Evolutionary conservation across 2,329 filamentous ascomycete species (phyloP).

Genomic region (Fusarium nematophilum): DNA sequence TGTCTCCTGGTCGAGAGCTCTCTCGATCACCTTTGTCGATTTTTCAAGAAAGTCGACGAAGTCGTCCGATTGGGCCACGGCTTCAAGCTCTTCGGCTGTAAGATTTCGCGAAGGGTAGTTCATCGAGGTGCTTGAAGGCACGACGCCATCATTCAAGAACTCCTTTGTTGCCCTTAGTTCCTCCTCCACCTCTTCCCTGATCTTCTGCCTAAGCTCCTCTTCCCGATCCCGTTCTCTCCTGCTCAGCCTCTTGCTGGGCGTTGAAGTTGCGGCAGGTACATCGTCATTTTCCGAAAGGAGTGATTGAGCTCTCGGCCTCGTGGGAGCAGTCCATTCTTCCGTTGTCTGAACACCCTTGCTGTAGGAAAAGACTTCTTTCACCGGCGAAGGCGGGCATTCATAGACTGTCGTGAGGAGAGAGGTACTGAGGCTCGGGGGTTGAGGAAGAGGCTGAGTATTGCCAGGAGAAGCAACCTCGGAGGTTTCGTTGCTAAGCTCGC

Average conservation of each 20-base stretch:
- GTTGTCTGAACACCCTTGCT: conserved; percentile 96
- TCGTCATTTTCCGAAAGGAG: conserved; percentile 71
- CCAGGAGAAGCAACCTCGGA: conserved; percentile 68
- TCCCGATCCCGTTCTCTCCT: conserved; percentile 84
- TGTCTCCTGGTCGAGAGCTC: conserved; percentile 87
- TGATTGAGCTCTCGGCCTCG: conserved; percentile 57
- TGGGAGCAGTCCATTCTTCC: conserved; percentile 74
- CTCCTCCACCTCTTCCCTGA: conserved; percentile 91
- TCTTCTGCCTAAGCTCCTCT: conserved; percentile 86
- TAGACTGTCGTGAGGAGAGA: conserved; percentile 80
- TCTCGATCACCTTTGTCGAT: conserved; percentile 96
- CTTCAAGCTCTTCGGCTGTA: conserved; percentile 85
- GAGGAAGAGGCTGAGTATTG: conserved; percentile 55
- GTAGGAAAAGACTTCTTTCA: conserved; percentile 91
- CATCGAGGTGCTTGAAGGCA: conserved; percentile 42
- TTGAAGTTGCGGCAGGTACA: conserved; percentile 63
- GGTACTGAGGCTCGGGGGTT: conserved; percentile 78
- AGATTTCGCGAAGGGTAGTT: conserved; percentile 85
- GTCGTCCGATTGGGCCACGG: conserved; percentile 90
- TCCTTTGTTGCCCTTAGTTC: conserved; percentile 82
- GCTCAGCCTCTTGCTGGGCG: conserved; percentile 79
- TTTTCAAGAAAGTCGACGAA: conserved; percentile 96
- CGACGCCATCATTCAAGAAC: conserved; percentile 60
- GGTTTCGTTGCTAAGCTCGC: conserved; percentile 81
- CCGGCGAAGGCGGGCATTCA: conserved; percentile 80